phyloP scores from a whole-genome alignment of 1,284 basidiomycete genomes.

The Sanghuangporus sanghuang region DNA sequence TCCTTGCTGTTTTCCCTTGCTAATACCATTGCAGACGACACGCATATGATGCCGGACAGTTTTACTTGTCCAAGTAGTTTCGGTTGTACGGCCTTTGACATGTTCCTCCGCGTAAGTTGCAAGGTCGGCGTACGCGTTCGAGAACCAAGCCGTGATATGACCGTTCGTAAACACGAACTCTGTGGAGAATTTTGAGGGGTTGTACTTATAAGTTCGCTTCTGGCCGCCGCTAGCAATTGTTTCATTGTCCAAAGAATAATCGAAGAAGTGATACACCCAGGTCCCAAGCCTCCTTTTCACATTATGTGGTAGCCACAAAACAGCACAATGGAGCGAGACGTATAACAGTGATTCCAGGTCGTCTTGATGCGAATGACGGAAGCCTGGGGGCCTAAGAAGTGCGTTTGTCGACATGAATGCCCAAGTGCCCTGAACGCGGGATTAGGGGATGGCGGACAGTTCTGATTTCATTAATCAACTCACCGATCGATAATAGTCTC shows the following conservation, averaged over 20 bases:
- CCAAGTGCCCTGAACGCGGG: not conserved
- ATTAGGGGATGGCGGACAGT: not conserved
- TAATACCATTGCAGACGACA: no score
- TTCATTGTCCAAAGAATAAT: not conserved
- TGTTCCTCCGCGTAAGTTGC: no score
- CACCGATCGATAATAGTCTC: slow-evolving; percentile 32
- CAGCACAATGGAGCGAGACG: slow-evolving; percentile 20
- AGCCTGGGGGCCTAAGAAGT: slow-evolving; percentile 14
- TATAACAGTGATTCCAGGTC: slow-evolving; percentile 33
- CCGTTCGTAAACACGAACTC: no score
- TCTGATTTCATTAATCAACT: slow-evolving; percentile 2
- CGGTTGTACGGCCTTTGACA: no score
- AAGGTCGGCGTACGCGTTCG: no score
- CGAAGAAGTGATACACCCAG: not conserved
- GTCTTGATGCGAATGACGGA: slow-evolving; percentile 26
- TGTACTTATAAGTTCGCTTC: no score
- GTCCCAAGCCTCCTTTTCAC: not conserved
- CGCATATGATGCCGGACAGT: no score
- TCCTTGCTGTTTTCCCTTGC: no score
- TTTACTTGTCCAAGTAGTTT: no score
- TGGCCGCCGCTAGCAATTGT: no score
- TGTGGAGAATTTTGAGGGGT: no score
- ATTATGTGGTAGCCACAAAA: not conserved
- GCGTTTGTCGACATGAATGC: not conserved
- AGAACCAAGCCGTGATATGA: no score